phyloP scores from a whole-genome alignment of 352 stramenopile genomes.

The Aphanomyces euteiches region DNA sequence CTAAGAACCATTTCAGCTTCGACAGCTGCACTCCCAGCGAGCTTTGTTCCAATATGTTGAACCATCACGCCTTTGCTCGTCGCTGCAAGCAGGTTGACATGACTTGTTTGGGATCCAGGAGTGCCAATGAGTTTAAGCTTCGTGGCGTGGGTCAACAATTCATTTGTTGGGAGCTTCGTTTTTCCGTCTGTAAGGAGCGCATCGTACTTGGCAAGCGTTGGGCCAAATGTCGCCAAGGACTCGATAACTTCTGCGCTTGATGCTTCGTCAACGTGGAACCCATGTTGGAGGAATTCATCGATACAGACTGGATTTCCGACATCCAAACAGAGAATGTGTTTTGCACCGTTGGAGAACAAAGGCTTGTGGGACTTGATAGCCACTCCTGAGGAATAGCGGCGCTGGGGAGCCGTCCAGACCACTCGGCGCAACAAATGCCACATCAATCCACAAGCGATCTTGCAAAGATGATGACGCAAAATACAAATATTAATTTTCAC shows the following conservation, averaged over 20 bases:
- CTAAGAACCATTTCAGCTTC: conserved; percentile 67
- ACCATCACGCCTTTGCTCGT: conserved; percentile 71
- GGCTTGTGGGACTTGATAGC: conserved; percentile 4
- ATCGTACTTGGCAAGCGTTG: conserved; percentile 12
- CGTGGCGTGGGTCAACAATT: conserved; percentile 11
- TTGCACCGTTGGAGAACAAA: conserved; percentile 1
- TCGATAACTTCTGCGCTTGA: conserved; percentile 7
- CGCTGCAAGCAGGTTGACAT: conserved; percentile 69
- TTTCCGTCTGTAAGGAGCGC: conserved; percentile 11
- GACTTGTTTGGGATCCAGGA: conserved; percentile 38
- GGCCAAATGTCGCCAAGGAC: background rate
- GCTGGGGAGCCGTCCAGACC: background rate
- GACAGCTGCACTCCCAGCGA: conserved; percentile 65
- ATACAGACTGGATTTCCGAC: conserved; percentile 11
- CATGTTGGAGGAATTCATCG: conserved; percentile 22
- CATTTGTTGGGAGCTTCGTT: conserved; percentile 7
- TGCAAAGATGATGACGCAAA: too few relatives aligned
- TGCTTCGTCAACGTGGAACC: conserved; percentile 16
- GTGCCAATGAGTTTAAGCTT: conserved; percentile 15
- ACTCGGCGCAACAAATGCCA: background rate
- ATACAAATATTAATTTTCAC: too few relatives aligned
- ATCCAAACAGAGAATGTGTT: conserved; percentile 16
- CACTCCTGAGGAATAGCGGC: background rate
- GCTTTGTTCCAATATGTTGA: conserved; percentile 69
- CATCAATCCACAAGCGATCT: background rate